These are phyloP conservation scores for Xylaria sp. DNA, from an alignment of 2,329 filamentous ascomycete species.

Conservation along the genomic window DNA sequence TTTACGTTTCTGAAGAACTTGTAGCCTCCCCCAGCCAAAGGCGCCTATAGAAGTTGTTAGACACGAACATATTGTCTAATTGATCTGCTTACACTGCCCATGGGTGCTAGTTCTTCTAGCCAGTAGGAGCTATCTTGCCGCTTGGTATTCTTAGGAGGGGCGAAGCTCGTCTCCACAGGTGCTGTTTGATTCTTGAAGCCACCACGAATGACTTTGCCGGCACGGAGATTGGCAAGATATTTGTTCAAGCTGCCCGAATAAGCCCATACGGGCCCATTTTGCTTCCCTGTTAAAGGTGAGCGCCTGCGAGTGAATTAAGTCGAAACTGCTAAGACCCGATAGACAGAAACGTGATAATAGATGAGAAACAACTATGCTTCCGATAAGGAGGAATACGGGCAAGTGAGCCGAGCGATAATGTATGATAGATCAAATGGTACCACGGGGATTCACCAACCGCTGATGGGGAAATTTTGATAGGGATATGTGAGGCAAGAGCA, in stretches of 20 bases:
- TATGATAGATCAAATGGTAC: too few species aligned
- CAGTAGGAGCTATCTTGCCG: slow-evolving; percentile 12
- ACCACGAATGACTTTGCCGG: not conserved
- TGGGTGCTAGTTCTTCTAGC: not conserved
- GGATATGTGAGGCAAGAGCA: too few species aligned
- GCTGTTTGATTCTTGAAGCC: not conserved
- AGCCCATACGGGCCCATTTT: slow-evolving; percentile 37
- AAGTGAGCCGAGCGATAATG: too few species aligned
- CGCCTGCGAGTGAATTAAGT: too few species aligned
- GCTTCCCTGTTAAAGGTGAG: not conserved
- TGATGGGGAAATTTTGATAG: too few species aligned
- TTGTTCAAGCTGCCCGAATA: slow-evolving; percentile 37
- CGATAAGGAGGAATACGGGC: too few species aligned
- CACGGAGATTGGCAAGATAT: slow-evolving; percentile 28
- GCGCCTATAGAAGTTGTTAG: slow-evolving; percentile 27
- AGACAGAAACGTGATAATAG: too few species aligned
- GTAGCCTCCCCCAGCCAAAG: slow-evolving; percentile 28
- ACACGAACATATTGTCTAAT: not conserved
- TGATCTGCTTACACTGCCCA: slow-evolving; percentile 7
- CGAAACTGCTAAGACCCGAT: too few species aligned
- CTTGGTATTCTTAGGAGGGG: not conserved
- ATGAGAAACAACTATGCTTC: too few species aligned
- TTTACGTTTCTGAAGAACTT: slow-evolving; percentile 34
- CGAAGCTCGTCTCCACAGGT: not conserved
- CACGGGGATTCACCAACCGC: too few species aligned